A percentile compares a stretch with the other conserved stretches of the same genome.
Conservation (phyloP, 2,329 filamentous ascomycete genomes). For the Diplocarpon mali region DNA sequence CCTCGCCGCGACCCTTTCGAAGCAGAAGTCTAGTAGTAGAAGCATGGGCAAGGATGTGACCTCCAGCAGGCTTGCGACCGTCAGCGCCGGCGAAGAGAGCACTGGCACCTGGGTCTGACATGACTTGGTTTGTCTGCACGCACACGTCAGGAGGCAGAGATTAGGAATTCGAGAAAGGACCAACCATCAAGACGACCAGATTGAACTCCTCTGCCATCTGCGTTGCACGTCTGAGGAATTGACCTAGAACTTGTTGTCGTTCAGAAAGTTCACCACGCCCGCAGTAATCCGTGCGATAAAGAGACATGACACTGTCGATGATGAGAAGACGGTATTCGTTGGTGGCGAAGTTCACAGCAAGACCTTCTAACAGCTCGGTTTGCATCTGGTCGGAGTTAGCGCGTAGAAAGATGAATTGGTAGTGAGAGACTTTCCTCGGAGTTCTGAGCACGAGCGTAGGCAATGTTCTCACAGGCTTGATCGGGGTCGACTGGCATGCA, state of each 20-base stretch:
- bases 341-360: conserved; percentile 48
- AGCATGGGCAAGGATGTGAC: conserved; percentile 58
- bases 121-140: conserved; percentile 55
- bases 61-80: conserved; percentile 55
- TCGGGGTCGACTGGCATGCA: conserved; percentile 38
- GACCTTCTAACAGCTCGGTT: conserved; percentile 49
- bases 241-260: conserved; percentile 55
- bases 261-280: conserved; percentile 58
- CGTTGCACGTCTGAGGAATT: conserved; percentile 51
- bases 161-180: conserved; percentile 2
- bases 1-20: conserved; percentile 57
- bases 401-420: not conserved
- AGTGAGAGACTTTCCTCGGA: conserved; percentile 36
- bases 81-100: conserved; percentile 57
- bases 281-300: conserved; percentile 56
- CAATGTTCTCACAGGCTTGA: conserved; percentile 54
- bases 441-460: conserved; percentile 52
- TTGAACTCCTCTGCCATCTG: conserved; percentile 64
- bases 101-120: conserved; percentile 58
- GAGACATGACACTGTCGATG: conserved; percentile 60
- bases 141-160: not conserved
- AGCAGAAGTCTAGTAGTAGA: conserved; percentile 55
- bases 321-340: conserved; percentile 56
- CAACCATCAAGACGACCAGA: conserved; percentile 49
- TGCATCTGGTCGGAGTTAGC: conserved; percentile 29